Conservation (phyloP, 192 early-diverging fungal genomes). For the Entomortierella lignicola region DNA sequence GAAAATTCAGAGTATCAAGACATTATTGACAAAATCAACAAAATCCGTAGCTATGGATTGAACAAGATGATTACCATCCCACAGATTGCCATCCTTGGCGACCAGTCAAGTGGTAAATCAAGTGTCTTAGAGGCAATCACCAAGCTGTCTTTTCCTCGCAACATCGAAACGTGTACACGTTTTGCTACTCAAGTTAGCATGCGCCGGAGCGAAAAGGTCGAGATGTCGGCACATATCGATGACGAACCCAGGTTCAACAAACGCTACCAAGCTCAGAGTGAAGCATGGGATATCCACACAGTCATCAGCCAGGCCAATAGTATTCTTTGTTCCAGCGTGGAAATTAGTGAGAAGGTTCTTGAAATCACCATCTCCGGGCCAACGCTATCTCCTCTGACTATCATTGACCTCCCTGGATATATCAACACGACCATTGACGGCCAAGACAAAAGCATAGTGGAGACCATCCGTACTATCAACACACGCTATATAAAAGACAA, state of each 20-base stretch:
- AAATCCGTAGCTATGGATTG: constrained; percentile 37
- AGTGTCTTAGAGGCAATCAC: constrained; percentile 41
- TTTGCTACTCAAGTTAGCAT: constrained; percentile 44
- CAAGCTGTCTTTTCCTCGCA: constrained; percentile 28
- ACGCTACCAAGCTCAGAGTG: neutral
- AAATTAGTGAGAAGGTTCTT: constrained; percentile 50
- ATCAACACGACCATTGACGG: constrained; percentile 49
- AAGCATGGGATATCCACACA: constrained; percentile 1
- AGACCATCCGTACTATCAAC: constrained; percentile 40
- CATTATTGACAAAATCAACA: constrained; percentile 43
- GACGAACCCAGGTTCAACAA: constrained; percentile 35
- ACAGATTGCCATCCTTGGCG: constrained; percentile 44
- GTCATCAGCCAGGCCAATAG: constrained; percentile 31
- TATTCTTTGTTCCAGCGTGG: constrained; percentile 27
- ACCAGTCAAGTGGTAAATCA: constrained; percentile 46
- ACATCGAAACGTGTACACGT: constrained; percentile 37
- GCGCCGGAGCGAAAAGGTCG: constrained; percentile 8
- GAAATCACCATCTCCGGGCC: constrained; percentile 47
- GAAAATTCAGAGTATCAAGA: constrained; percentile 30
- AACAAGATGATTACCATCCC: constrained; percentile 45
- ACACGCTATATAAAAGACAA: constrained; percentile 47
- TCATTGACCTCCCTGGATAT: constrained; percentile 43
- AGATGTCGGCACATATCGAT: constrained; percentile 38
- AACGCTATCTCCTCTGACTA: constrained; percentile 41
- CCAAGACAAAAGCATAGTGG: constrained; percentile 37